A percentile compares a stretch with the other conserved stretches of the same genome.
Evolutionary conservation across 2,329 filamentous ascomycete species (phyloP).

Genomic region (Akanthomyces muscarius): DNA sequence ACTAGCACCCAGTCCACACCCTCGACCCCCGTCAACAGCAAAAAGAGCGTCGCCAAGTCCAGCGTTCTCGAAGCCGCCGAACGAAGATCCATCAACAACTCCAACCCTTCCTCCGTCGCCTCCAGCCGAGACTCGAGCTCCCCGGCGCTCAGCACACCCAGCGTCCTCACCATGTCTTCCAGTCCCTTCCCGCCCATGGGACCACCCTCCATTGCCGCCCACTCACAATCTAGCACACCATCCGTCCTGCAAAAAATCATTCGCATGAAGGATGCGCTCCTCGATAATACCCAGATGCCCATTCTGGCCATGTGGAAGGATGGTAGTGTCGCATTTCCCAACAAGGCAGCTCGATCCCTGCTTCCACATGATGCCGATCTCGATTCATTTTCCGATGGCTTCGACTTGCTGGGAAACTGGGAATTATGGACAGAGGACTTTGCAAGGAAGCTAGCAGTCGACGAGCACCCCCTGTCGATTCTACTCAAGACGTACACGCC

Average conservation of each 20-base stretch:
- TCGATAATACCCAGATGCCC: constrained; percentile 71
- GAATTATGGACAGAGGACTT: constrained; percentile 65
- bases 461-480: constrained; percentile 64
- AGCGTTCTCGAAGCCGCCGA: constrained; percentile 45
- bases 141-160: constrained; percentile 48
- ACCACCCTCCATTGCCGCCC: constrained; percentile 53
- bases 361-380: constrained; percentile 41
- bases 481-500: constrained; percentile 58
- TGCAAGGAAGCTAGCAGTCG: constrained; percentile 48
- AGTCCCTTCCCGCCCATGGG: constrained; percentile 64
- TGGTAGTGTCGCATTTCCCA: constrained; percentile 68
- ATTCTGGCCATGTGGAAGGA: constrained; percentile 81
- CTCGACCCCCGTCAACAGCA: constrained; percentile 30
- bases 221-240: constrained; percentile 52
- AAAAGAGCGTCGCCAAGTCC: constrained; percentile 37
- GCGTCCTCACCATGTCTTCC: constrained; percentile 47
- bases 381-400: constrained; percentile 41
- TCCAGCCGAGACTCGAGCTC: constrained; percentile 47
- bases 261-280: constrained; percentile 70
- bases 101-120: constrained; percentile 43
- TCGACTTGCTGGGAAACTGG: constrained; percentile 58
- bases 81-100: constrained; percentile 40
- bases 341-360: constrained; percentile 58
- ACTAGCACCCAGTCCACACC: constrained; percentile 52
- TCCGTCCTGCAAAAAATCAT: constrained; percentile 69